Conservation (phyloP, 495 filamentous ascomycete genomes). For the Neurospora sp. region DNA sequence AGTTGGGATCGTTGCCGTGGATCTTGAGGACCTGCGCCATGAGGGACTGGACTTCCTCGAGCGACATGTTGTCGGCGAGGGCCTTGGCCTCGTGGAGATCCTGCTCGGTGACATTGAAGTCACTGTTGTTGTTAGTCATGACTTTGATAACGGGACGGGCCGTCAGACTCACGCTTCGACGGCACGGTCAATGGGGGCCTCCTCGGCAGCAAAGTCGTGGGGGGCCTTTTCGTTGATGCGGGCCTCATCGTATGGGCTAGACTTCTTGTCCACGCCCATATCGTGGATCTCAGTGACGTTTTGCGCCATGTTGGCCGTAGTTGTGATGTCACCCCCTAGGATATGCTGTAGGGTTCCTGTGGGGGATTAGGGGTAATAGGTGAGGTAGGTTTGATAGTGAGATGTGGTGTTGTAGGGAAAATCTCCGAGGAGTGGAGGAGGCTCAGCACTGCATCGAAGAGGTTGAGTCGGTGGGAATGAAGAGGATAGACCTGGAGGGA, state of each 20-base stretch:
- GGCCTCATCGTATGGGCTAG: not conserved
- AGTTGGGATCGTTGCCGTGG: constrained; percentile 30
- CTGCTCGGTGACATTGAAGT: constrained; percentile 18
- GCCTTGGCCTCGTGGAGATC: constrained; percentile 19
- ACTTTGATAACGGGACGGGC: not conserved
- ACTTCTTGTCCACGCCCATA: not conserved
- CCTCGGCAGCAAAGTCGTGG: not conserved
- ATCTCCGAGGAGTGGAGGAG: not conserved
- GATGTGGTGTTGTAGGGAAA: not conserved
- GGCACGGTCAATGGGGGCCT: not conserved
- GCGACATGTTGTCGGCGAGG: constrained; percentile 14
- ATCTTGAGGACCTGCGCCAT: constrained; percentile 24
- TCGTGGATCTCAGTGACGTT: not conserved
- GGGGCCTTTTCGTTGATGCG: not conserved
- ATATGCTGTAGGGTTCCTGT: not conserved
- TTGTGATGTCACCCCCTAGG: not conserved
- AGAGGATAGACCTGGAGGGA: not conserved
- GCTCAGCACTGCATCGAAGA: not conserved
- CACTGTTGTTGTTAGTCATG: not conserved
- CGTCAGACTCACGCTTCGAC: constrained; percentile 3
- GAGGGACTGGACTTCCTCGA: constrained; percentile 16
- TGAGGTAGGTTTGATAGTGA: not conserved
- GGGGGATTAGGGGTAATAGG: not conserved
- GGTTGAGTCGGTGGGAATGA: not conserved
- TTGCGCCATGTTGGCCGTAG: not conserved